phyloP scores from a whole-genome alignment of 352 stramenopile species.

The Globisporangium acanthophoron region DNA sequence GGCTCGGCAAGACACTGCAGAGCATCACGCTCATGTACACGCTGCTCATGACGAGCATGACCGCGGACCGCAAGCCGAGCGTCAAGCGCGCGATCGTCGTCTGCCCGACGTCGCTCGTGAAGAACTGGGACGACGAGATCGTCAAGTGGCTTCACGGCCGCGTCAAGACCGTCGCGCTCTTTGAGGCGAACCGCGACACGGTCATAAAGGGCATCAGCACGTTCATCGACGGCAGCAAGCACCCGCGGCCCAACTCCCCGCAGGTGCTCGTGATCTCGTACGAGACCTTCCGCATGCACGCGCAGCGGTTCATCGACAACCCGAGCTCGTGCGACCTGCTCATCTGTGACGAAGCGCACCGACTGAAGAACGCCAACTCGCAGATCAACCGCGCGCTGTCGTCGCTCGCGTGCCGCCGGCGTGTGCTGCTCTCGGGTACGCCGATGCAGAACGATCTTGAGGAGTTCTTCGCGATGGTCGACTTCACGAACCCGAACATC shows the following conservation, averaged over 20 bases:
- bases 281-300: slow-evolving; percentile 93
- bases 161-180: slow-evolving; percentile 80
- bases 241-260: slow-evolving; percentile 37
- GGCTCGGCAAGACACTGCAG: slow-evolving; percentile 83
- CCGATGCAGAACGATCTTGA: slow-evolving; percentile 99
- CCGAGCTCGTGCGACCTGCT: slow-evolving; percentile 92
- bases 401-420: slow-evolving; percentile 81
- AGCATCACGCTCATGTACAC: slow-evolving; percentile 87
- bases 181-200: slow-evolving; percentile 71
- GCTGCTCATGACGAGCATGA: slow-evolving; percentile 68
- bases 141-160: slow-evolving; percentile 83
- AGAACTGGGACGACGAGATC: slow-evolving; percentile 90
- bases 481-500: slow-evolving; percentile 87
- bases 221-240: slow-evolving; percentile 81
- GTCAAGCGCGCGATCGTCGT: slow-evolving; percentile 75
- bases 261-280: slow-evolving; percentile 88
- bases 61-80: slow-evolving; percentile 37
- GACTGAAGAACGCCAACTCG: slow-evolving; percentile 97
- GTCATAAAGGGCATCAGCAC: slow-evolving; percentile 81
- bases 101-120: slow-evolving; percentile 82
- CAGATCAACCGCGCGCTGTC: slow-evolving; percentile 86
- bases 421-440: slow-evolving; percentile 95
- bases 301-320: slow-evolving; percentile 85
- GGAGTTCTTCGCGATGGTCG: slow-evolving; percentile 98
- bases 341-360: slow-evolving; percentile 98